Evolutionary conservation across 805 yeast genomes (phyloP), one percentile per base, ranked within the genome.

Genomic region (Jamesozyma rosinii): DNA sequence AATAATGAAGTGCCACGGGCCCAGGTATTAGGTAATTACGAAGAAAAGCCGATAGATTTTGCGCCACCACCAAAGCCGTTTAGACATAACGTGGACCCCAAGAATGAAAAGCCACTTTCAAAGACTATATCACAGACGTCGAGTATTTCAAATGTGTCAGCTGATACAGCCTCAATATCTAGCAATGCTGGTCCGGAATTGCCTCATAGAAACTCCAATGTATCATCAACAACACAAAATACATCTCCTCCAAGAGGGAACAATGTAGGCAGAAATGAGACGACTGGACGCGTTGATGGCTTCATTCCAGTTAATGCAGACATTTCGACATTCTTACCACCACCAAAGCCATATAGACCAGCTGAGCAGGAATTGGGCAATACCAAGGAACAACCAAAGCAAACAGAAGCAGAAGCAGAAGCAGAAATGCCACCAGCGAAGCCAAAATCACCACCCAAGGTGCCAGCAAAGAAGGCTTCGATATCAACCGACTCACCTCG

Each of bases 61-160:
- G 61, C 60, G 15, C 66, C 67, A 13, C 66, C 66, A 4, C 67
- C 67, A 13, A 37, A 37, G 18, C 44, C 44, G 35, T 40, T 40
- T 17, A 31, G 34, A 31, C 14, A 31, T 17, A 24, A 21, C 6
- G 26, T 5, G 4, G 18, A 31, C 15, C 15, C 6, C n/a, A 11
- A 5, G 6, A 15, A 31, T 11, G 34, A 31, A 8, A 24, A 24
- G 11, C 6, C 29, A 24, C 29, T 34, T 15, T 13, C 5, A 19
- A 34, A 4, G 5, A 20, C 37, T 5, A 18, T 5, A 18, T 17
- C 19, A 5, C 14, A 24, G 11, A 11, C 29, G 11, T 24, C 29
- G 6, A 8, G 10, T 24, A 24, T 8, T 11, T 24, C 29, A 6
- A 11, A 6, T 8, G 11, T 8, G 6, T 8, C 29, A 8, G 29